These are phyloP conservation scores for Leccinum pallidistipes DNA, from an alignment of 1,284 basidiomycete genomes.

Conservation along the genomic window DNA sequence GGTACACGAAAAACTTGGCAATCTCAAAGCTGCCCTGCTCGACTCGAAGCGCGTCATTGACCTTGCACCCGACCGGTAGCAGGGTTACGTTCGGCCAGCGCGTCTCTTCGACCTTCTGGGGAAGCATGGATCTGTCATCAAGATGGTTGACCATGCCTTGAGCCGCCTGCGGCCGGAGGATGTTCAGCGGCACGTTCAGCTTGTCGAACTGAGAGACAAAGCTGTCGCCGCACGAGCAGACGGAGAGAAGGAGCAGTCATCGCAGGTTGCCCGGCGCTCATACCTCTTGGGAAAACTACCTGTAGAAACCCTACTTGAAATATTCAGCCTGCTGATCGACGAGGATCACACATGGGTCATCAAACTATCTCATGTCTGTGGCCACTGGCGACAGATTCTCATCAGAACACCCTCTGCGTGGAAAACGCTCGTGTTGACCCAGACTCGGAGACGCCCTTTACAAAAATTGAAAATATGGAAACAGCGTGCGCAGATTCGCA, in stretches of 20 bases:
- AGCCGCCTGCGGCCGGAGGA: slow-evolving; percentile 41
- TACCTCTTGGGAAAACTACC: slow-evolving; percentile 55
- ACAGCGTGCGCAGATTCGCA: slow-evolving; percentile 49
- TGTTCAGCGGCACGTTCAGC: slow-evolving; percentile 37
- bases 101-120: slow-evolving; percentile 46
- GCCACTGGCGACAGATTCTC: slow-evolving; percentile 56
- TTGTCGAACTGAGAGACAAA: slow-evolving; percentile 38
- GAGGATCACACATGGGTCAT: slow-evolving; percentile 47
- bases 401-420: slow-evolving; percentile 54
- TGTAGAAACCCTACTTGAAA: slow-evolving; percentile 57
- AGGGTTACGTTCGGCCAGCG: slow-evolving; percentile 51
- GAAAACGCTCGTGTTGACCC: slow-evolving; percentile 55
- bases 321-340: slow-evolving; percentile 49
- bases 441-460: slow-evolving; percentile 42
- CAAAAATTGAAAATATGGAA: slow-evolving; percentile 58
- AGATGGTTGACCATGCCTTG: slow-evolving; percentile 49
- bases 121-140: slow-evolving; percentile 43
- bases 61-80: slow-evolving; percentile 62
- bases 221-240: slow-evolving; percentile 30
- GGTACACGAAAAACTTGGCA: slow-evolving; percentile 57
- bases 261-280: slow-evolving; percentile 20
- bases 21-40: slow-evolving; percentile 57
- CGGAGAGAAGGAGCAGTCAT: slow-evolving; percentile 13
- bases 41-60: slow-evolving; percentile 68
- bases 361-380: slow-evolving; percentile 53